Percentiles rank a stretch among this genome's conserved stretches.
These are phyloP conservation scores for Castanea mollissima DNA, from an alignment of 306 rosid genomes.

Conservation along the genomic window DNA sequence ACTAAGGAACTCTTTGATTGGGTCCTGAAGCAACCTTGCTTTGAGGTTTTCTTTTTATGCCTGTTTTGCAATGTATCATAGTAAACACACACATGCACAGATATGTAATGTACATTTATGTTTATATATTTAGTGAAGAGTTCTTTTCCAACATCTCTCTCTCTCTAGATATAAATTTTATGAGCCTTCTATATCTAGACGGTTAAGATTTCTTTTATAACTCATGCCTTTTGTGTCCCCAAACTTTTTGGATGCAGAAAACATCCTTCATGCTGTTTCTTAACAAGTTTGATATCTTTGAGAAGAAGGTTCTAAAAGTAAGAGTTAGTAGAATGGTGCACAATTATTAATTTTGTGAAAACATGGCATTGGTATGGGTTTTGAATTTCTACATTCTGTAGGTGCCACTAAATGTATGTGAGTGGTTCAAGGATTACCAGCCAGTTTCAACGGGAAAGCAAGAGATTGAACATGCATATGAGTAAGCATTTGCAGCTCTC, in stretches of 20 bases:
- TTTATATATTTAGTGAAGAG: background rate
- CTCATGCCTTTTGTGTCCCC: constrained; percentile 17
- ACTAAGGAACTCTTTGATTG: constrained; percentile 94
- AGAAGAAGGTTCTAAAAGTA: constrained; percentile 89
- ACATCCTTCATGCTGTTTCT: constrained; percentile 98
- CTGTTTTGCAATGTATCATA: background rate
- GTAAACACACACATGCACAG: background rate
- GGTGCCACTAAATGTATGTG: constrained; percentile 90
- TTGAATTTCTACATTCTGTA: constrained; percentile 40
- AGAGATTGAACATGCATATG: constrained; percentile 90
- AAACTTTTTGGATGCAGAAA: constrained; percentile 52
- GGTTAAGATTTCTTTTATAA: background rate
- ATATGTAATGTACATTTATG: background rate
- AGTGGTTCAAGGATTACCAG: constrained; percentile 96
- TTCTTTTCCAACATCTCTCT: constrained; percentile 2
- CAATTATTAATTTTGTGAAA: constrained; percentile 16
- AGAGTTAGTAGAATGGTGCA: constrained; percentile 26
- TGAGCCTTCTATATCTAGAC: constrained; percentile 5
- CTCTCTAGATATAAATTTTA: constrained; percentile 16
- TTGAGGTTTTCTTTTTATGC: constrained; percentile 63
- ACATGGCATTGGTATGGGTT: constrained; percentile 21
- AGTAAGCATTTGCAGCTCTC: constrained; percentile 50
- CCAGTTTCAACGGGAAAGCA: constrained; percentile 88
- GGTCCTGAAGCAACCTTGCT: constrained; percentile 95
- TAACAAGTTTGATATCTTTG: constrained; percentile 95